These are phyloP conservation scores for Poronia punctata DNA, from an alignment of 495 filamentous ascomycete species.

Conservation along the genomic window DNA sequence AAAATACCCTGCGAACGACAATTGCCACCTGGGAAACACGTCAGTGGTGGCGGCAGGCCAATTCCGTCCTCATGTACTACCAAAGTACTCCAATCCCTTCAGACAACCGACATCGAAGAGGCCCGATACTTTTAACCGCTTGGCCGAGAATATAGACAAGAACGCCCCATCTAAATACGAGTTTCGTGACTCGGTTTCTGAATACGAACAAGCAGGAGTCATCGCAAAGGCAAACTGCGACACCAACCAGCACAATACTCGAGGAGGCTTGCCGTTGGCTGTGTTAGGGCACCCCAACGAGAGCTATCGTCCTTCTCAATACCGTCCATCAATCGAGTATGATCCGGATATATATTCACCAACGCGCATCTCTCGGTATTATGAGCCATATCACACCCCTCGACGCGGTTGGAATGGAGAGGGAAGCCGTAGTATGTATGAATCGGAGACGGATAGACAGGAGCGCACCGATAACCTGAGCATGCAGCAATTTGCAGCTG, in stretches of 20 bases:
- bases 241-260: not conserved
- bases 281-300: not conserved
- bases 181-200: constrained; percentile 20
- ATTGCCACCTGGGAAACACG: constrained; percentile 12
- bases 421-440: constrained; percentile 1
- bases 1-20: constrained; percentile 21
- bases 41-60: constrained; percentile 8
- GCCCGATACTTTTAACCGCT: constrained; percentile 4
- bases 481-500: not conserved
- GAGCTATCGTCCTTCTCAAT: not conserved
- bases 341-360: not conserved
- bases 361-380: not conserved
- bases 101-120: constrained; percentile 7
- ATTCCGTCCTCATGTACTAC: constrained; percentile 11
- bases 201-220: constrained; percentile 2
- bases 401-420: not conserved
- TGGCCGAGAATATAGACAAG: constrained; percentile 4
- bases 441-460: not conserved
- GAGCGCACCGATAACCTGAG: not conserved
- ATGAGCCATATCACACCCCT: not conserved
- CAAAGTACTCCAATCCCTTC: constrained; percentile 22
- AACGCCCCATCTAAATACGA: constrained; percentile 13
- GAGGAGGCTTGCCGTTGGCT: not conserved
- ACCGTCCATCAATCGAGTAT: not conserved
- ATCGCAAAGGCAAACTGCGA: not conserved